A percentile compares a stretch with the other conserved stretches of the same genome.
Evolutionary conservation across 1,139 yeast species (phyloP).

Genomic region (Debaryomycetaceae sp.): DNA sequence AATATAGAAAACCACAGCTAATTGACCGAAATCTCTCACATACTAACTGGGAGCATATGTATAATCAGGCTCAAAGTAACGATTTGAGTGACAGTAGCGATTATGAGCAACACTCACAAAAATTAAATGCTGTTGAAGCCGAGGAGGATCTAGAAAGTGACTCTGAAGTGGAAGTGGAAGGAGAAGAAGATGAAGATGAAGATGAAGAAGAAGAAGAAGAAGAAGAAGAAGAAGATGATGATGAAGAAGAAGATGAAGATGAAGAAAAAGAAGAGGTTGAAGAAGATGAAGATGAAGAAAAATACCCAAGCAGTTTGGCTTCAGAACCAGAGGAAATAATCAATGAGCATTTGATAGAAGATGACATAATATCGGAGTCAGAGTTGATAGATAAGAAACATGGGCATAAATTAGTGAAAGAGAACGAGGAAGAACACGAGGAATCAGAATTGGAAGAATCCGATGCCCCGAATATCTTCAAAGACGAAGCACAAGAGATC

Average conservation of each 20-base stretch:
- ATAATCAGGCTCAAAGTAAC: too few relatives aligned
- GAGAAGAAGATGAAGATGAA: neutral
- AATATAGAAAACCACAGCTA: too few relatives aligned
- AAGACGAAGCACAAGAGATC: too few relatives aligned
- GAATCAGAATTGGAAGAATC: conserved; percentile 6
- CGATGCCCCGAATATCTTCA: neutral
- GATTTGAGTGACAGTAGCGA: too few relatives aligned
- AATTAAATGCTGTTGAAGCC: too few relatives aligned
- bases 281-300: conserved; percentile 3
- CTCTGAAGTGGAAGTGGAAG: neutral
- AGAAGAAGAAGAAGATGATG: conserved; percentile 5
- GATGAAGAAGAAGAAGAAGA: conserved; percentile 8
- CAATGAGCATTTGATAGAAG: neutral
- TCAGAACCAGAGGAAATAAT: conserved; percentile 3
- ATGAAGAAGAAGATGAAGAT: conserved; percentile 2
- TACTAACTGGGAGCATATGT: too few relatives aligned
- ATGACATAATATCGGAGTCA: conserved; percentile 6
- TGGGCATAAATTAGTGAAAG: conserved; percentile 10
- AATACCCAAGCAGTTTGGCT: neutral
- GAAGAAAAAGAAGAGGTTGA: conserved; percentile 3
- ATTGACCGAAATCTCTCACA: too few relatives aligned
- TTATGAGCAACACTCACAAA: too few relatives aligned
- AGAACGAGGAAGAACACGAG: conserved; percentile 11
- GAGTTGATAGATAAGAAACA: conserved; percentile 7
- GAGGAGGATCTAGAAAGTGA: neutral